phyloP scores from a whole-genome alignment of 306 rosid genomes.

The Rubus idaeus region DNA sequence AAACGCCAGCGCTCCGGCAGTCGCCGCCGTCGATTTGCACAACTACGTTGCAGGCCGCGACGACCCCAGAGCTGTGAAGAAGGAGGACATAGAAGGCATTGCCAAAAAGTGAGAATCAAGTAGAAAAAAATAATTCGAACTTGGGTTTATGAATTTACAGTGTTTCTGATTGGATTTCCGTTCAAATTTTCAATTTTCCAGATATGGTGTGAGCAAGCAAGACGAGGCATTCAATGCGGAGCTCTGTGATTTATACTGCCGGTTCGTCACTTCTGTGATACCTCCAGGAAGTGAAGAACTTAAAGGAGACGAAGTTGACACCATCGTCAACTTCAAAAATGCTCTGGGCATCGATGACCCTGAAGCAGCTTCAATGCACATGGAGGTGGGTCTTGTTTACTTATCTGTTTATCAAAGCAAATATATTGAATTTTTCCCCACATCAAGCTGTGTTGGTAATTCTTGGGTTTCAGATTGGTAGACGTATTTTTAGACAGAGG shows the following conservation, averaged over 20 bases:
- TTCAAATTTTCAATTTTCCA: slow-evolving; percentile 21
- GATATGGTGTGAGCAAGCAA: slow-evolving; percentile 87
- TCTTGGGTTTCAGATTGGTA: slow-evolving; percentile 66
- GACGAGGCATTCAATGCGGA: slow-evolving; percentile 87
- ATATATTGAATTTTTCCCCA: not conserved
- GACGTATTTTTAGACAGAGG: slow-evolving; percentile 82
- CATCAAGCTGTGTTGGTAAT: slow-evolving; percentile 32
- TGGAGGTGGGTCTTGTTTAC: slow-evolving; percentile 60
- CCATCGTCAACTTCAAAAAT: slow-evolving; percentile 65
- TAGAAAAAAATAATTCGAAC: slow-evolving; percentile 4
- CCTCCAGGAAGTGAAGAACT: slow-evolving; percentile 86
- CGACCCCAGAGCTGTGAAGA: slow-evolving; percentile 65
- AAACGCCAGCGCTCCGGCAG: slow-evolving; percentile 75
- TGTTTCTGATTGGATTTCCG: not conserved
- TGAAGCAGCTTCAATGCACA: slow-evolving; percentile 95
- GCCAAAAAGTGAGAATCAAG: slow-evolving; percentile 57
- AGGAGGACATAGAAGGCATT: slow-evolving; percentile 79
- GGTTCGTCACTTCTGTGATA: slow-evolving; percentile 74
- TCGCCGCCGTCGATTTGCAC: slow-evolving; percentile 79
- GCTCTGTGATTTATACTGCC: slow-evolving; percentile 73
- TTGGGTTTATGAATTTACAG: not conserved
- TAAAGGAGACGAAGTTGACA: slow-evolving; percentile 76
- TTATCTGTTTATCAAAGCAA: slow-evolving; percentile 20
- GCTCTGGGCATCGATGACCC: slow-evolving; percentile 95
- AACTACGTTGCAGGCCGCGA: slow-evolving; percentile 72